These are phyloP conservation scores for Flaveria floridana DNA, from an alignment of 140 eudicot genomes.

Conservation along the genomic window DNA sequence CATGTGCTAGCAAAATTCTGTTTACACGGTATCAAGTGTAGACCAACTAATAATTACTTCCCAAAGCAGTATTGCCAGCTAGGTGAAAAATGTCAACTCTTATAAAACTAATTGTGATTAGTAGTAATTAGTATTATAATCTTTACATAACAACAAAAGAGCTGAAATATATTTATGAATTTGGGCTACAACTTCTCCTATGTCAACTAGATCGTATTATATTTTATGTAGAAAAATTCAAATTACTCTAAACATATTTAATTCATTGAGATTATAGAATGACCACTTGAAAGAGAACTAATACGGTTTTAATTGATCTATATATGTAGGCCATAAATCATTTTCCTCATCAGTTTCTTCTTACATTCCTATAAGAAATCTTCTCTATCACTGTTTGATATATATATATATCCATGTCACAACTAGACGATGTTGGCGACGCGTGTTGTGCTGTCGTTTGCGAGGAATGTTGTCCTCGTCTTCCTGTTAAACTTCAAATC, in stretches of 20 bases:
- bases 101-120: not conserved
- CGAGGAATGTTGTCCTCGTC: conserved; percentile 24
- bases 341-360: not conserved
- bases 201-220: not conserved
- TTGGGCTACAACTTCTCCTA: not conserved
- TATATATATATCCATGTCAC: conserved; percentile 9
- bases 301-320: conserved; percentile 10
- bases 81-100: conserved; percentile 16
- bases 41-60: not conserved
- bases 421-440: conserved; percentile 7
- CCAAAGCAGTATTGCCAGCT: not conserved
- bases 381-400: not conserved
- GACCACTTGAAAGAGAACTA: conserved; percentile 12
- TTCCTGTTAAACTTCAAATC: conserved; percentile 23
- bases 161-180: not conserved
- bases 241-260: not conserved
- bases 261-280: not conserved
- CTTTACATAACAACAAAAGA: too few relatives aligned
- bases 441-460: conserved; percentile 18
- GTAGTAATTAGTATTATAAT: not conserved
- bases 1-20: not conserved
- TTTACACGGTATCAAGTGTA: not conserved
- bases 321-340: not conserved
- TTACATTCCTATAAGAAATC: not conserved
- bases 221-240: not conserved